These are phyloP conservation scores for Begonia loranthoides DNA, from an alignment of 306 rosid species.

Conservation along the genomic window DNA sequence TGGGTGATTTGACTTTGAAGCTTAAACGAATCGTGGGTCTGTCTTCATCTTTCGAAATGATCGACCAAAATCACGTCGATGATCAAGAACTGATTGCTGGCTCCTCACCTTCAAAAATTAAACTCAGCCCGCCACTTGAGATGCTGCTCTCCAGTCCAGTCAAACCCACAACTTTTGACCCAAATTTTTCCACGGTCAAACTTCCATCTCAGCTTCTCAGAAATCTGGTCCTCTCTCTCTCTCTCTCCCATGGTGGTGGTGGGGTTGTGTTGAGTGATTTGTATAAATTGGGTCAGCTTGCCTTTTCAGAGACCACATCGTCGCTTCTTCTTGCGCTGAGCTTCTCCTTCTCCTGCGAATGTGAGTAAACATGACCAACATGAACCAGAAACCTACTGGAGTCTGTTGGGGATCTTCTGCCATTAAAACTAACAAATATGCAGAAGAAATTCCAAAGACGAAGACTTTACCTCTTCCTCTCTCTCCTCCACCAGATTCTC, in stretches of 20 bases:
- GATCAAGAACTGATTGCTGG: too few species aligned
- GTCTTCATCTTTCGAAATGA: too few species aligned
- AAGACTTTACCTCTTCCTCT: constrained; percentile 54
- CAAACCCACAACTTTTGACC: constrained; percentile 90
- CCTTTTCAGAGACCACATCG: neutral
- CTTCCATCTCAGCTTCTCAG: constrained; percentile 37
- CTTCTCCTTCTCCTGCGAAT: neutral
- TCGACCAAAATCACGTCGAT: too few species aligned
- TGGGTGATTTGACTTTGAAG: too few species aligned
- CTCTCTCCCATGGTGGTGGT: neutral
- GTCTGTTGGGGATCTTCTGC: constrained; percentile 29
- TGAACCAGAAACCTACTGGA: constrained; percentile 6
- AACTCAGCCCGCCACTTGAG: constrained; percentile 8
- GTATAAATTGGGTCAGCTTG: too few species aligned
- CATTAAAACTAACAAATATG: constrained; percentile 13
- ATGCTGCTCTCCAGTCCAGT: constrained; percentile 32
- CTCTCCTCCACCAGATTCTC: constrained; percentile 29
- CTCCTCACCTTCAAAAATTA: too few species aligned
- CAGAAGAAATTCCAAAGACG: constrained; percentile 36
- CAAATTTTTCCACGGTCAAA: constrained; percentile 73
- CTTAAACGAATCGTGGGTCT: too few species aligned
- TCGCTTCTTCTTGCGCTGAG: neutral
- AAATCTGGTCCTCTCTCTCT: constrained; percentile 11
- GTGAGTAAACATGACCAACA: constrained; percentile 22
- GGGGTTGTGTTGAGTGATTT: too few species aligned